These are phyloP conservation scores for Sugiyamaella pinicola DNA, from an alignment of 1,139 yeast genomes.

Conservation along the genomic window DNA sequence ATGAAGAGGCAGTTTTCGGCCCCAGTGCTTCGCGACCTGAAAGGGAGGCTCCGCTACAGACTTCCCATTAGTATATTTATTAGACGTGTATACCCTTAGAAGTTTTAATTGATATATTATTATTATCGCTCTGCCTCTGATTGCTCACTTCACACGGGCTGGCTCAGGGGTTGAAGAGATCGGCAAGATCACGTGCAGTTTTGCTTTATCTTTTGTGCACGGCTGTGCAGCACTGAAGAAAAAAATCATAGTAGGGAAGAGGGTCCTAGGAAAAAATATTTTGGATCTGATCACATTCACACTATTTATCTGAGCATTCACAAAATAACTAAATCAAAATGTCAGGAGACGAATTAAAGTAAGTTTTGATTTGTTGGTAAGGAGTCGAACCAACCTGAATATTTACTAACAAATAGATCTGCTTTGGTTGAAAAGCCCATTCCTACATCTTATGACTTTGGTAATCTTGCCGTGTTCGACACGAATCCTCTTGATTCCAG, in stretches of 20 bases:
- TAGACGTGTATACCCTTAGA: neutral
- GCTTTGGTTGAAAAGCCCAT: constrained; percentile 87
- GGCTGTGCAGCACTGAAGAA: constrained; percentile 3
- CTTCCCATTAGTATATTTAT: neutral
- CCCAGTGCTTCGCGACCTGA: neutral
- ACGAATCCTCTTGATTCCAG: constrained; percentile 77
- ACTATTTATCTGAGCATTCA: neutral
- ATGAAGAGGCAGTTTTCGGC: constrained; percentile 25
- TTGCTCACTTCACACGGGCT: too few species aligned
- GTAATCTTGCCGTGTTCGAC: constrained; percentile 82
- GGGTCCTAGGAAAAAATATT: neutral
- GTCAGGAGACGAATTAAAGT: constrained; percentile 19
- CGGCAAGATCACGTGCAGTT: neutral
- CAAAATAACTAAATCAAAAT: constrained; percentile 3
- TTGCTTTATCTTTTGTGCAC: constrained; percentile 5
- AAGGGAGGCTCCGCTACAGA: neutral
- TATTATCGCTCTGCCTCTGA: too few species aligned
- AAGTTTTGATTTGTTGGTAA: neutral
- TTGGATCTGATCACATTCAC: neutral
- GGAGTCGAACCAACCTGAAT: neutral
- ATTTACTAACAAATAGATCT: constrained; percentile 49
- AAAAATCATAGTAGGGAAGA: neutral
- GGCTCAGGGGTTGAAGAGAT: neutral
- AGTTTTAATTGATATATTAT: neutral
- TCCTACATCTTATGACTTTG: constrained; percentile 83